Conservation (phyloP, 23 red algal genomes). For the Gracilariopsis chorda region DNA sequence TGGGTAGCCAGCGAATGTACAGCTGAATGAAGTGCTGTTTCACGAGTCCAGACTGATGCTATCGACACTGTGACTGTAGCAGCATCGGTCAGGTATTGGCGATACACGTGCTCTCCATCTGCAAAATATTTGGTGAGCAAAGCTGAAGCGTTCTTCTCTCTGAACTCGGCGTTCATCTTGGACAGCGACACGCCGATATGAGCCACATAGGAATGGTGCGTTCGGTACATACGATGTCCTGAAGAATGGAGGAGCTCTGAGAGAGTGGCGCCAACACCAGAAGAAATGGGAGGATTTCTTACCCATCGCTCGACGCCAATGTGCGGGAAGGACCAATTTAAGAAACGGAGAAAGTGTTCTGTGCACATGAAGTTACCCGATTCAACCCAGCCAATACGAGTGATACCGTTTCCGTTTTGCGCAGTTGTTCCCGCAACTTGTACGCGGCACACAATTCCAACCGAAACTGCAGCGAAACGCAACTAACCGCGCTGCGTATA, state of each 20-base stretch:
- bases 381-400: slow-evolving; percentile 77
- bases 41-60: slow-evolving; percentile 66
- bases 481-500: too few relatives aligned
- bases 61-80: slow-evolving; percentile 50
- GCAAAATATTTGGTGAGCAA: slow-evolving; percentile 43
- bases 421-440: too few relatives aligned
- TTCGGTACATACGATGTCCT: slow-evolving; percentile 56
- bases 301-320: slow-evolving; percentile 55
- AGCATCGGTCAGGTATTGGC: slow-evolving; percentile 27
- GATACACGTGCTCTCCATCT: slow-evolving; percentile 53
- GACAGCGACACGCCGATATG: slow-evolving; percentile 45
- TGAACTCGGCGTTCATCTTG: slow-evolving; percentile 70
- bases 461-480: too few relatives aligned
- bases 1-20: slow-evolving; percentile 59
- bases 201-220: slow-evolving; percentile 56
- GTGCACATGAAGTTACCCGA: slow-evolving; percentile 67
- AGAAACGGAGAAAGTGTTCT: slow-evolving; percentile 35
- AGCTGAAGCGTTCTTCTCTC: background rate
- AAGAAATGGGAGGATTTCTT: slow-evolving; percentile 46
- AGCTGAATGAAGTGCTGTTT: slow-evolving; percentile 59
- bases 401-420: background rate
- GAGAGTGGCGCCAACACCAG: slow-evolving; percentile 67
- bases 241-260: slow-evolving; percentile 42
- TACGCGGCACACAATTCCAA: too few relatives aligned
- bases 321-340: slow-evolving; percentile 60